Evolutionary conservation across 2,329 filamentous ascomycete species (phyloP), one percentile per base, ranked within the genome.

Genomic region (Purpureocillium takamizusanense): DNA sequence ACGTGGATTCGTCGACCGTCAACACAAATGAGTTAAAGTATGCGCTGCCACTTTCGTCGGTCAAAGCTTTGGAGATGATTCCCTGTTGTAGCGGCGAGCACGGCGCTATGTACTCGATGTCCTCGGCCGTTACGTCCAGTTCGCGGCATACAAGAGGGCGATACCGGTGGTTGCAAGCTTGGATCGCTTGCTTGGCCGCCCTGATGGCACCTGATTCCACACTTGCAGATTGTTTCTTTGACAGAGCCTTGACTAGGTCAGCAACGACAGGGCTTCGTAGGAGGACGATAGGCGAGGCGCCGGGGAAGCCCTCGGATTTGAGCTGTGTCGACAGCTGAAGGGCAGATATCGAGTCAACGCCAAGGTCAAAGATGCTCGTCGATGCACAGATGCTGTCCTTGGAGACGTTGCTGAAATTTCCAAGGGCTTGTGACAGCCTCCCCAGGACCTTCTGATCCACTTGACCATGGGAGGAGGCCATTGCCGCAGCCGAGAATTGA

Each of bases 61-160:
- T 72, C 29, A 83, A 55, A 17, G 79, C 81, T 35, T 79, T 74
- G 6, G 83, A 82, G 36, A 95, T 77, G 66, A 95, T 90, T 1
- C 88, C 89, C 54, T 90, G 78, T 52, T 95, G 89, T 1, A 95
- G 64, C 0, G 88, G 76, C 1, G 89, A 94, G 53, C 89, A 95
- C 4, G 88, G 89, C 1, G 78, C 78, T 37, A 95, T 75, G 41
- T 76, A 75, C 51, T 92, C 83, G 9, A 95, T 72, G 2, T 78
- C 65, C 6, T 60, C 52, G 1, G 65, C 56, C 1, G 63, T 50
- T 2, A 81, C 45, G 0, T 60, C 59, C 0, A 94, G 62, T 4
- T 65, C 59, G 7, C 65, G 64, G 14, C 74, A 75, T 7, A 75
- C 69, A 7, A 57, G 47, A 10, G 69, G 59, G 5, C 70, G 64